Evolutionary conservation across 2,329 filamentous ascomycete species (phyloP).

Genomic region (Alternaria postmessia): DNA sequence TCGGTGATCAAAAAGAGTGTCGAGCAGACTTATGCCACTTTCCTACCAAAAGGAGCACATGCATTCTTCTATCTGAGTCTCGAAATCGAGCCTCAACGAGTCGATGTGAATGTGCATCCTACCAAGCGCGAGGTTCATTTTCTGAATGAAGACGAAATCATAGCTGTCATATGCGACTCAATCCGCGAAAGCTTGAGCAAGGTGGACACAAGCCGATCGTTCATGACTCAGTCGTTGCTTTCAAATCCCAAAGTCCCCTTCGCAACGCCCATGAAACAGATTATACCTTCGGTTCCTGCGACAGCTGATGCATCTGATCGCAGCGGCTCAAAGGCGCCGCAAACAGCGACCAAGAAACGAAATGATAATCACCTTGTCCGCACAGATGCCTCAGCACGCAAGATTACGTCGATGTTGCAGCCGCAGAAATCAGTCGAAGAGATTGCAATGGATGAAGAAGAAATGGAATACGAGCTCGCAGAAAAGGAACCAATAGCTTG

Average conservation of each 20-base stretch:
- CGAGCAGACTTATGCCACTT: slow-evolving; percentile 86
- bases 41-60: slow-evolving; percentile 91
- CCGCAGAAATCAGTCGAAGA: slow-evolving; percentile 55
- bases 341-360: slow-evolving; percentile 52
- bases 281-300: slow-evolving; percentile 25
- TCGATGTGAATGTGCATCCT: slow-evolving; percentile 97
- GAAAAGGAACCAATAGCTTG: slow-evolving; percentile 75
- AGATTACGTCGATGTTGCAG: slow-evolving; percentile 97
- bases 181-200: slow-evolving; percentile 80
- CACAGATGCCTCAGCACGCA: slow-evolving; percentile 86
- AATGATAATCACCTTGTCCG: slow-evolving; percentile 90
- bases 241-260: slow-evolving; percentile 48
- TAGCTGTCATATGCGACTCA: slow-evolving; percentile 81
- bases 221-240: slow-evolving; percentile 90
- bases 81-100: slow-evolving; percentile 87
- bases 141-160: slow-evolving; percentile 95
- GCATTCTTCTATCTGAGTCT: slow-evolving; percentile 93
- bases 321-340: slow-evolving; percentile 41
- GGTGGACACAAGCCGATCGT: slow-evolving; percentile 92
- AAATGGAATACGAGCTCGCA: slow-evolving; percentile 73
- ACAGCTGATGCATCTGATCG: slow-evolving; percentile 34
- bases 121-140: slow-evolving; percentile 98
- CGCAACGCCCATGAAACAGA: slow-evolving; percentile 52
- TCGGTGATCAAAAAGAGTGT: slow-evolving; percentile 85
- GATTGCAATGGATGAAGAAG: slow-evolving; percentile 52